Percentiles rank a stretch among this genome's conserved stretches.
Conservation (phyloP, 2,329 filamentous ascomycete genomes). For the Neocatenulostroma microsporum region DNA sequence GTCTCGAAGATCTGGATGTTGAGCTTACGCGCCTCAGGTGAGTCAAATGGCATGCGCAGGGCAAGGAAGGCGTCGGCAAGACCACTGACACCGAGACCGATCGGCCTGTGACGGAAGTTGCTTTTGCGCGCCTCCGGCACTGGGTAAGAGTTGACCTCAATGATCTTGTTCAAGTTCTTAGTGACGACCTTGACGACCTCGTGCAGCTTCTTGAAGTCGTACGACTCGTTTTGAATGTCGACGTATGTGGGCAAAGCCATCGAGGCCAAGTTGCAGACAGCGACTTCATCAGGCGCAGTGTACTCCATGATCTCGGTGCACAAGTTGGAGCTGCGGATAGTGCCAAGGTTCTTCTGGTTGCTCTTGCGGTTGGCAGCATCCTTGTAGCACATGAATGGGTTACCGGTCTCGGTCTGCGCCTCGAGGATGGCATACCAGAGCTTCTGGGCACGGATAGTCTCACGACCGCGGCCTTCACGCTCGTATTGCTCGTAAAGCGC, state of each 20-base stretch:
- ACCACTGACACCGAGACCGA: constrained; percentile 94
- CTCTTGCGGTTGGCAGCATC: constrained; percentile 97
- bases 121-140: constrained; percentile 87
- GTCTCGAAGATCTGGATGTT: constrained; percentile 99
- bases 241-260: constrained; percentile 86
- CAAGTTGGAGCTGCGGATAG: constrained; percentile 95
- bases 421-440: constrained; percentile 98
- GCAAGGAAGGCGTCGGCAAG: constrained; percentile 97
- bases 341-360: constrained; percentile 99
- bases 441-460: constrained; percentile 95
- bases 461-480: constrained; percentile 74
- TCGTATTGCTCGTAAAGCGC: constrained; percentile 88
- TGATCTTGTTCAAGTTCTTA: constrained; percentile 95
- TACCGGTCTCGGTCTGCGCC: constrained; percentile 96
- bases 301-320: constrained; percentile 99
- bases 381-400: constrained; percentile 99
- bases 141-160: constrained; percentile 98
- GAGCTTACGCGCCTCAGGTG: constrained; percentile 81
- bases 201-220: constrained; percentile 95
- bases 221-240: constrained; percentile 73
- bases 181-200: constrained; percentile 88
- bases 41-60: constrained; percentile 94
- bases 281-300: constrained; percentile 93
- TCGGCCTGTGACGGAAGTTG: constrained; percentile 94
- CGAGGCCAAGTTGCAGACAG: constrained; percentile 95